Conservation (phyloP, 1,284 basidiomycete species). For the Meripilus lineatus region DNA sequence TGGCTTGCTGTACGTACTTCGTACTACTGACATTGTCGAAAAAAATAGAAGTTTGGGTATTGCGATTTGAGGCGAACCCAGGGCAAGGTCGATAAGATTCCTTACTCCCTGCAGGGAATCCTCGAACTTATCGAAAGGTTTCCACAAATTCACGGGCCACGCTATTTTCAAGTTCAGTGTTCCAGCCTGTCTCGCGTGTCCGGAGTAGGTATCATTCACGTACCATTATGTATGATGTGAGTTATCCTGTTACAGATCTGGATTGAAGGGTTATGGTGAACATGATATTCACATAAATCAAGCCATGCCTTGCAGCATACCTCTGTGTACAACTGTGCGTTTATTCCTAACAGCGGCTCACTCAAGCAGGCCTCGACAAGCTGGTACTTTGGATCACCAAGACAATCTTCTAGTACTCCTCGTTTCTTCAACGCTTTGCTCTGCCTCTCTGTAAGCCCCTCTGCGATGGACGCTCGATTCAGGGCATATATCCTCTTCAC, state of each 20-base stretch:
- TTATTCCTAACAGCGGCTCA: slow-evolving; percentile 5
- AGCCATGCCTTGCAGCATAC: background rate
- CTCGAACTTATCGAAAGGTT: slow-evolving; percentile 21
- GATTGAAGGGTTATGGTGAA: background rate
- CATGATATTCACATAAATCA: background rate
- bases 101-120: slow-evolving; percentile 19
- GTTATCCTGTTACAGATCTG: slow-evolving; percentile 10
- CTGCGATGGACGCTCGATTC: slow-evolving; percentile 2
- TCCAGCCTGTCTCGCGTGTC: background rate
- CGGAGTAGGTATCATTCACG: background rate
- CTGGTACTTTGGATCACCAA: slow-evolving; percentile 5
- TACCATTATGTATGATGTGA: slow-evolving; percentile 13
- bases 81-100: slow-evolving; percentile 21
- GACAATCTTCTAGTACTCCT: slow-evolving; percentile 1
- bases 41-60: slow-evolving; percentile 22
- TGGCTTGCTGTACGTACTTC: slow-evolving; percentile 16
- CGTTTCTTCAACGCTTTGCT: background rate
- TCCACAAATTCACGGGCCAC: slow-evolving; percentile 26
- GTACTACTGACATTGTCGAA: slow-evolving; percentile 20
- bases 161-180: slow-evolving; percentile 10
- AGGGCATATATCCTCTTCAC: slow-evolving; percentile 9
- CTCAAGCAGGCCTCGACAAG: slow-evolving; percentile 6
- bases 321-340: slow-evolving; percentile 4
- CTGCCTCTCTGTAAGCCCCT: slow-evolving; percentile 5
- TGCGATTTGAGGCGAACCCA: slow-evolving; percentile 13